Percentiles rank a stretch among this genome's conserved stretches.
Evolutionary conservation across 345 rosid species (phyloP).

Genomic region (Kernera saxatilis): DNA sequence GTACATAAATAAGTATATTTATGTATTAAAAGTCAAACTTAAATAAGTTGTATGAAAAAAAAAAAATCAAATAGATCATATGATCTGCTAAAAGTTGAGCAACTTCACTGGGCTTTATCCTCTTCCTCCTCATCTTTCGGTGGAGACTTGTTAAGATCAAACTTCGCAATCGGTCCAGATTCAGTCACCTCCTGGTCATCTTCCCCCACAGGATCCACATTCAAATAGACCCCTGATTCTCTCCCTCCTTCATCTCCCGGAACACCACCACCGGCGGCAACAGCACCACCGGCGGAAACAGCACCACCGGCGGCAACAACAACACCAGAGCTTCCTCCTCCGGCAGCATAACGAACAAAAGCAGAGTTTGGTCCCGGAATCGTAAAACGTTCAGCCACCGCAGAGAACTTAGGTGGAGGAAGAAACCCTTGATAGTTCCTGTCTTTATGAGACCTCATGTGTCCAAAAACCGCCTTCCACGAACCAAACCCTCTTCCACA

Average conservation of each 20-base stretch:
- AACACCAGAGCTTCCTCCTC: background rate
- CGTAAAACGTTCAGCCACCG: background rate
- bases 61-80: background rate
- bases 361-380: constrained; percentile 7
- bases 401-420: constrained; percentile 32
- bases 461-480: constrained; percentile 39
- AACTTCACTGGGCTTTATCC: background rate
- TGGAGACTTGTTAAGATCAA: constrained; percentile 28
- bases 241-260: background rate
- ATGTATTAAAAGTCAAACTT: background rate
- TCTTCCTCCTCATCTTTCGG: background rate
- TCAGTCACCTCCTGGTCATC: background rate
- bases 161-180: background rate
- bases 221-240: constrained; percentile 7
- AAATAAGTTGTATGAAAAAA: background rate
- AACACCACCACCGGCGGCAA: background rate
- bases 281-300: background rate
- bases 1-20: background rate
- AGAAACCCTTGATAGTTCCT: constrained; percentile 2
- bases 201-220: background rate
- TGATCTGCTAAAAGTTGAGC: background rate
- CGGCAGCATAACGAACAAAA: background rate
- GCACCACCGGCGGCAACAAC: background rate
- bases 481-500: constrained; percentile 23
- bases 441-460: constrained; percentile 29